Base-by-base conservation (phyloP, 2,329 filamentous ascomycete genomes). In the Volutella citrinella region DNA sequence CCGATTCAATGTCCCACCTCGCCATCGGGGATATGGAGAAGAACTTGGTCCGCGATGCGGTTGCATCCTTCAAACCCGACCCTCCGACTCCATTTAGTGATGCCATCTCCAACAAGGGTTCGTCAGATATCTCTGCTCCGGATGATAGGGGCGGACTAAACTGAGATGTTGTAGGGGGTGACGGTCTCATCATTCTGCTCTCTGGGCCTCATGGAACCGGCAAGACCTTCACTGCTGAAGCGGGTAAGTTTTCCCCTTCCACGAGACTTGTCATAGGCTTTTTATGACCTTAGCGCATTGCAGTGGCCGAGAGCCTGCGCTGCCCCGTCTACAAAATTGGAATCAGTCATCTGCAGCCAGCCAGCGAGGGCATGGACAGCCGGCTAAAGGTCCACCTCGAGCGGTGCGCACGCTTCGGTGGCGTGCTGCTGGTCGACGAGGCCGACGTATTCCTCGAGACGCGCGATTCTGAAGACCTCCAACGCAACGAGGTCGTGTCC, bases 181-280 rank as follows among this genome's bases (percentile, higher is more conserved):
- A 30, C 6, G 64, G 62, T 1, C 37, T 64, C 1, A 41, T 60
- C 8, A 46, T 65, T 5, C 49, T 66, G 1, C 38, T 68, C 1
- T 54, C 55, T 17, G 62, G 63, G 1, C 15, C 58, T 36, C 12
- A 44, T 0, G 63, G 63, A 3, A 51, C 58, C 0, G 63, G 61
- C 24, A 67, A 68, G 39, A 68, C 61, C 3, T 36, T 62, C 11
- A 66, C 63, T 0, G 64, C 62, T 4, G 62, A 68, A 32, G 39
- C 42, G 7, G 28, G 41, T 47, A 29, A 2, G 27, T 3, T 1
- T 5, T 8, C 8, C 17, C 11, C 17, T 18, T 9, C 19, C 10
- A 10, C 4, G 7, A 12, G n/a, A n/a, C n/a, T n/a, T n/a, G n/a
- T n/a, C 10, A 18, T 12, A n/a, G 15, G 10, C 22, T 17, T n/a